Percentiles rank a stretch among this genome's conserved stretches.
Conservation (phyloP, 805 yeast genomes). For the Cyberlindnera americana region DNA sequence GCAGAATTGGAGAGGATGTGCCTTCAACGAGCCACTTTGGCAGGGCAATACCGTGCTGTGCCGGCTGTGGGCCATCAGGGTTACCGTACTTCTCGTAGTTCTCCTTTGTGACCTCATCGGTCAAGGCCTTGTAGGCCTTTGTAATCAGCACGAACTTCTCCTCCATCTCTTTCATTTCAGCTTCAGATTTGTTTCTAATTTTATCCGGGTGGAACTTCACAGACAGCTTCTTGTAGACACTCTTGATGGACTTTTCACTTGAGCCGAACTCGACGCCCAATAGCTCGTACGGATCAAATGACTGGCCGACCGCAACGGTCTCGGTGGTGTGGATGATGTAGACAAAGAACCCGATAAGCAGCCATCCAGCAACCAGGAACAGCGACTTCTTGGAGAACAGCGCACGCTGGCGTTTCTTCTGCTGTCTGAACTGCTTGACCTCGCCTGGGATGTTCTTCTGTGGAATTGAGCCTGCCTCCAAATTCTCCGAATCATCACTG, state of each 20-base stretch:
- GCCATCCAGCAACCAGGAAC: slow-evolving; percentile 27
- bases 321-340: slow-evolving; percentile 29
- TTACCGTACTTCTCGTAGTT: slow-evolving; percentile 88
- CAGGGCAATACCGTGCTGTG: slow-evolving; percentile 89
- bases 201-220: slow-evolving; percentile 94
- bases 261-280: slow-evolving; percentile 70
- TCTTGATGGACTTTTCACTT: slow-evolving; percentile 66
- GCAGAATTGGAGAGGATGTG: slow-evolving; percentile 60
- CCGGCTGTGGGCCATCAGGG: slow-evolving; percentile 95
- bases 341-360: slow-evolving; percentile 35
- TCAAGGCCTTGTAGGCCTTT: slow-evolving; percentile 91
- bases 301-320: slow-evolving; percentile 40
- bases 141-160: slow-evolving; percentile 75
- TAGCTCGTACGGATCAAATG: slow-evolving; percentile 89
- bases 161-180: slow-evolving; percentile 58
- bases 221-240: slow-evolving; percentile 82
- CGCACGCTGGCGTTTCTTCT: slow-evolving; percentile 5
- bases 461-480: slow-evolving; percentile 7
- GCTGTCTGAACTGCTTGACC: slow-evolving; percentile 13
- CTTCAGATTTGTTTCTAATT: slow-evolving; percentile 55
- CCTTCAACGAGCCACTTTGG: slow-evolving; percentile 91
- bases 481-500: neutral
- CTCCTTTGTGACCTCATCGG: slow-evolving; percentile 81
- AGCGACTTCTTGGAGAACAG: slow-evolving; percentile 16
- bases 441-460: slow-evolving; percentile 8